A percentile compares a stretch with the other conserved stretches of the same genome.
phyloP scores from a whole-genome alignment of 2,329 filamentous ascomycete genomes.

The Elsinoe necatrix region DNA sequence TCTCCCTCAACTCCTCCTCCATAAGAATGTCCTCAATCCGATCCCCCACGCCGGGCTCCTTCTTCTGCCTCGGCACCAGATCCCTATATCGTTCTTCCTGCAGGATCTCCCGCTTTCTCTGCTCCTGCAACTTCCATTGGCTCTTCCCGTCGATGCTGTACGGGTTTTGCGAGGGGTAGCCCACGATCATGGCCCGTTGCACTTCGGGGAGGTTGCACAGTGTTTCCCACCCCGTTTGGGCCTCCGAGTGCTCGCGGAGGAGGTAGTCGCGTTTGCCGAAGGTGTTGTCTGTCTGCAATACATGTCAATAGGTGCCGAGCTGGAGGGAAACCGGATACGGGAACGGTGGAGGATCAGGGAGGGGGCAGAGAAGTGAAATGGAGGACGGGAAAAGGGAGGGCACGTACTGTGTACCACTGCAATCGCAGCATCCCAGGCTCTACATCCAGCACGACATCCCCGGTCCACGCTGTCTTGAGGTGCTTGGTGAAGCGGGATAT shows the following conservation, averaged over 20 bases:
- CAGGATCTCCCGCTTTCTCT: slow-evolving; percentile 9
- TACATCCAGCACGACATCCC: slow-evolving; percentile 16
- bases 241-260: slow-evolving; percentile 17
- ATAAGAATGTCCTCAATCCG: slow-evolving; percentile 12
- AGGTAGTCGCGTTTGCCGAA: slow-evolving; percentile 19
- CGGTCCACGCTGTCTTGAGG: slow-evolving; percentile 18
- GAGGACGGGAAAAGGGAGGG: background rate
- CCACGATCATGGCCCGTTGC: slow-evolving; percentile 16
- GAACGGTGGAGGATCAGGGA: too few relatives aligned
- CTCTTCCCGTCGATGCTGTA: slow-evolving; percentile 15
- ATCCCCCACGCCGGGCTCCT: slow-evolving; percentile 1
- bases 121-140: slow-evolving; percentile 10
- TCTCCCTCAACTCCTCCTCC: slow-evolving; percentile 4
- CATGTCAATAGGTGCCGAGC: too few relatives aligned
- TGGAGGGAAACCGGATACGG: too few relatives aligned
- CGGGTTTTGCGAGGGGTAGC: slow-evolving; percentile 18
- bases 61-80: slow-evolving; percentile 13
- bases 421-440: slow-evolving; percentile 17
- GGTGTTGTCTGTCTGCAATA: slow-evolving; percentile 17
- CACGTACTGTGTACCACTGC: slow-evolving; percentile 17
- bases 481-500: slow-evolving; percentile 15
- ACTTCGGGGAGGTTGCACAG: slow-evolving; percentile 18
- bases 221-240: slow-evolving; percentile 16
- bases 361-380: too few relatives aligned
- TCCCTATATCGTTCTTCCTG: slow-evolving; percentile 4